phyloP scores from a whole-genome alignment of 1,284 basidiomycete genomes.

The Pseudozyma tsukubaensis region DNA sequence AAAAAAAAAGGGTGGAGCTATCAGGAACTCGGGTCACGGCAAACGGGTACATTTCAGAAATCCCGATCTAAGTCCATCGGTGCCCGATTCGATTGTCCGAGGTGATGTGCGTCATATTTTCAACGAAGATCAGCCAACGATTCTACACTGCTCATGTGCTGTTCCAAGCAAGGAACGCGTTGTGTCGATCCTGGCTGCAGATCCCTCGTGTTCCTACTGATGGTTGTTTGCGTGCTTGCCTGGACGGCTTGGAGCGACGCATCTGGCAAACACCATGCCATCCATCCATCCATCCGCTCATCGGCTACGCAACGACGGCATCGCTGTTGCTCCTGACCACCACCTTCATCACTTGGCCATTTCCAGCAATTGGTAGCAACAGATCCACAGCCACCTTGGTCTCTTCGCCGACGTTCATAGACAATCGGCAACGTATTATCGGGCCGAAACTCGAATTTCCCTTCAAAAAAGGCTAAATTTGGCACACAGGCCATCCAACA shows the following conservation, averaged over 20 bases:
- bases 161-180: slow-evolving; percentile 12
- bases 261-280: slow-evolving; percentile 3
- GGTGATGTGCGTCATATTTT: neutral
- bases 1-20: no score
- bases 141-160: no score
- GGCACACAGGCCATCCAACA: neutral
- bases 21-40: no score
- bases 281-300: slow-evolving; percentile 16
- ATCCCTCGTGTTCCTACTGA: no score
- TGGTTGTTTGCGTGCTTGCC: no score
- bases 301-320: neutral
- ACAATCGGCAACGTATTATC: no score
- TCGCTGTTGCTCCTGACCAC: neutral
- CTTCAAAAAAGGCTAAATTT: neutral
- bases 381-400: no score
- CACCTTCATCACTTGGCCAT: slow-evolving; percentile 1
- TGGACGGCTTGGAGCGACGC: neutral
- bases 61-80: no score
- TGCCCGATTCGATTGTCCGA: neutral
- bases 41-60: no score
- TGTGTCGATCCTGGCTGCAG: slow-evolving; percentile 7
- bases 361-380: neutral
- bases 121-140: neutral
- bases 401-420: no score
- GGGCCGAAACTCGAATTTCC: no score